Conservation (phyloP, 176 grass and related monocot genomes). For the Oryza officinalis region DNA sequence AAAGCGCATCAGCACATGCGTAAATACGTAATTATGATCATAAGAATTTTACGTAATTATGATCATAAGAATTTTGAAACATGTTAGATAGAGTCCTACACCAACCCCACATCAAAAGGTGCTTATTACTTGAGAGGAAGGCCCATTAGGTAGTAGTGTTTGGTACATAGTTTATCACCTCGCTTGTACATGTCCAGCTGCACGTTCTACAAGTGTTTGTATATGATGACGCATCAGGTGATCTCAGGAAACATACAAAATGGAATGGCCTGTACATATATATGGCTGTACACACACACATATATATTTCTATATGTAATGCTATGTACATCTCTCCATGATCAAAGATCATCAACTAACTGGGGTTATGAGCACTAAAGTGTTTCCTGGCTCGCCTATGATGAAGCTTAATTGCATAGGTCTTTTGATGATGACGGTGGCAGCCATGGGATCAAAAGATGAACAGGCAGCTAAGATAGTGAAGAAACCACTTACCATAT, state of each 20-base stretch:
- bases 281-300: background rate
- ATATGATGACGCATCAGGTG: background rate
- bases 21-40: no score
- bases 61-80: no score
- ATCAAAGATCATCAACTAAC: background rate
- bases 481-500: background rate
- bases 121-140: no score
- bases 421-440: background rate
- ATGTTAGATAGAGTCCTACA: no score
- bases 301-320: background rate
- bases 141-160: background rate
- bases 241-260: background rate
- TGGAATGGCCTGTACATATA: background rate
- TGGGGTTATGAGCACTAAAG: background rate
- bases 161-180: background rate
- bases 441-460: background rate
- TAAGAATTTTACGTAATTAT: no score
- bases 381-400: background rate
- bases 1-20: no score
- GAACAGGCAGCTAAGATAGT: background rate
- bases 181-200: background rate
- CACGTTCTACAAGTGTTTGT: background rate
- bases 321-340: background rate
- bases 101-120: no score
- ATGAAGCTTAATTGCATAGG: background rate